Percentiles rank a stretch among this genome's conserved stretches.
Conservation (phyloP, 768 basidiomycete genomes). For the Lactarius sp. region DNA sequence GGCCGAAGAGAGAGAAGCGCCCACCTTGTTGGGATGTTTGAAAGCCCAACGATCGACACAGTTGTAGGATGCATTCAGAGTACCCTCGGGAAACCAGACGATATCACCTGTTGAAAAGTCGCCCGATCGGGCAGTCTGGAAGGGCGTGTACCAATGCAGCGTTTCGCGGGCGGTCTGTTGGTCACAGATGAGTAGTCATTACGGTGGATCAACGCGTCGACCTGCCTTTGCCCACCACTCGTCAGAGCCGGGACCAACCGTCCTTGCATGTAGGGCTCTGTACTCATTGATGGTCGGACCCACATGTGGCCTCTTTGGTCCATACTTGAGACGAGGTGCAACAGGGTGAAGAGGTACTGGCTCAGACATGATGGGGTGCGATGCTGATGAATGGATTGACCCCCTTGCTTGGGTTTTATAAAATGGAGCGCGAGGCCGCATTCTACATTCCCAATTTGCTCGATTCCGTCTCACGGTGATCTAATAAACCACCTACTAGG, state of each 20-base stretch:
- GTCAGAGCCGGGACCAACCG: slow-evolving; percentile 73
- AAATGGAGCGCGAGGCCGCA: slow-evolving; percentile 3
- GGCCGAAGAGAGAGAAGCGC: neutral
- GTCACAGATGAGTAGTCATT: neutral
- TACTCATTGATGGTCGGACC: slow-evolving; percentile 79
- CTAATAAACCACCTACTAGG: neutral
- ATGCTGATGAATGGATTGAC: neutral
- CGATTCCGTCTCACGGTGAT: neutral
- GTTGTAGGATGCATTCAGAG: slow-evolving; percentile 91
- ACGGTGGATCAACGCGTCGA: neutral
- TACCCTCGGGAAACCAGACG: slow-evolving; percentile 95
- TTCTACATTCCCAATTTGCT: slow-evolving; percentile 1
- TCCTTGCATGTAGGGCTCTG: slow-evolving; percentile 56
- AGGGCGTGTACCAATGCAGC: slow-evolving; percentile 85
- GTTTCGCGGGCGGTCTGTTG: slow-evolving; percentile 63
- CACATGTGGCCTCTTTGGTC: slow-evolving; percentile 66
- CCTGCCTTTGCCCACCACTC: slow-evolving; percentile 82
- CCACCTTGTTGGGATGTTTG: slow-evolving; percentile 75
- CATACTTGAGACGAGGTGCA: slow-evolving; percentile 65
- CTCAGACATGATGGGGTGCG: slow-evolving; percentile 28
- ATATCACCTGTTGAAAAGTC: slow-evolving; percentile 82
- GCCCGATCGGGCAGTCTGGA: slow-evolving; percentile 81
- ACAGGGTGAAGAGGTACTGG: slow-evolving; percentile 56
- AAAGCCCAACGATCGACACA: slow-evolving; percentile 97
- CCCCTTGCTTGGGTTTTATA: slow-evolving; percentile 3